Evolutionary conservation across 1,284 basidiomycete genomes (phyloP).

Genomic region (Malassezia brasiliensis): DNA sequence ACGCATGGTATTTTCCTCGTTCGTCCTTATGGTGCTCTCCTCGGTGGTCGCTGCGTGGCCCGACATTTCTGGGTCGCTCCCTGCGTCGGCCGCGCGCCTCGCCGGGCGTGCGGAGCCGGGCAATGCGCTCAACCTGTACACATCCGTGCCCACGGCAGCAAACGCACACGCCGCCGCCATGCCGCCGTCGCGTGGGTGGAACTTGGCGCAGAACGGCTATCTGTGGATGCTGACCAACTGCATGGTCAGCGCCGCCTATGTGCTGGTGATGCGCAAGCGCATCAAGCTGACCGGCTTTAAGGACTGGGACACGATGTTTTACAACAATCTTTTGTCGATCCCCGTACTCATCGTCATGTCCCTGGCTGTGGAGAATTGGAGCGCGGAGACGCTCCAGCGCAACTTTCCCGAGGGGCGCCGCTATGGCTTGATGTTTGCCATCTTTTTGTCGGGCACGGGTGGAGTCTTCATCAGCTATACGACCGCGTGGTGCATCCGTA

Average conservation of each 20-base stretch:
- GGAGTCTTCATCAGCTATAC: conserved; percentile 97
- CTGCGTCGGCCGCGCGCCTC: not conserved
- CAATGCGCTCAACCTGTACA: conserved; percentile 9
- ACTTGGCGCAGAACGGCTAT: conserved; percentile 57
- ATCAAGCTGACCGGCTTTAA: conserved; percentile 98
- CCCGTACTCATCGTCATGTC: conserved; percentile 78
- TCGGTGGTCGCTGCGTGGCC: conserved; percentile 92
- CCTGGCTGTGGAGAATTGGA: conserved; percentile 82
- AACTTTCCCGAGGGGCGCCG: conserved; percentile 87
- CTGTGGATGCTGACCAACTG: conserved; percentile 96
- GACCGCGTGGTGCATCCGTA: conserved; percentile 95
- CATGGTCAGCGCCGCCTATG: conserved; percentile 79
- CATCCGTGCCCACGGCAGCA: not conserved
- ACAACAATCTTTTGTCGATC: conserved; percentile 93
- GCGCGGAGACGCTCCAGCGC: conserved; percentile 61
- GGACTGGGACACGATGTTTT: conserved; percentile 99
- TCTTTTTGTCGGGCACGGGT: conserved; percentile 88
- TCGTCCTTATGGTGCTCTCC: conserved; percentile 90
- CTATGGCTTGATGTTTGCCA: conserved; percentile 69
- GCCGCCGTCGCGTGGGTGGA: not conserved
- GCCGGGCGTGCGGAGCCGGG: not conserved
- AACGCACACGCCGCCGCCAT: not conserved
- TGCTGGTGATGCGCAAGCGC: conserved; percentile 87
- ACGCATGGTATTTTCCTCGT: conserved; percentile 74
- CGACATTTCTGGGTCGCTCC: conserved; percentile 56